A percentile compares a stretch with the other conserved stretches of the same genome.
These are phyloP conservation scores for Dioscorea cayenensis DNA, from an alignment of 116 monocot genomes.

Conservation along the genomic window DNA sequence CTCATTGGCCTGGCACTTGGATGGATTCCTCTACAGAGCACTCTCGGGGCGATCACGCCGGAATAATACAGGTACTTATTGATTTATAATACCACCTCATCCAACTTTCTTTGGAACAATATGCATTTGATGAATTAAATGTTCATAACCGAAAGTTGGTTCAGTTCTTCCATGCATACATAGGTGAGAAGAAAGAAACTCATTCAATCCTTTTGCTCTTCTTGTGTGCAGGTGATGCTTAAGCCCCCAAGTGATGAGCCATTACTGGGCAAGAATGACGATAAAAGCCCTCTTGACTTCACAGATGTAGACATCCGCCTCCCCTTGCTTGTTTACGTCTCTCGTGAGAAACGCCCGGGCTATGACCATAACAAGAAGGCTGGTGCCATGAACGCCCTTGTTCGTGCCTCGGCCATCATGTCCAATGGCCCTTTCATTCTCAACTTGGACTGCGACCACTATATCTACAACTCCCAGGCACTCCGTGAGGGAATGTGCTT, in stretches of 20 bases:
- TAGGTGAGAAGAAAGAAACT: not conserved
- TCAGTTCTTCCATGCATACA: too few relatives aligned
- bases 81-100: not conserved
- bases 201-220: not conserved
- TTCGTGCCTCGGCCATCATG: slow-evolving; percentile 87
- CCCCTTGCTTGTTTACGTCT: slow-evolving; percentile 79
- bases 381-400: slow-evolving; percentile 91
- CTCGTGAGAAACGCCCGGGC: slow-evolving; percentile 81
- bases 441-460: slow-evolving; percentile 95
- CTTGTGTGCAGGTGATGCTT: slow-evolving; percentile 65
- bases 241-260: slow-evolving; percentile 60
- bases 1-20: slow-evolving; percentile 87
- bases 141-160: too few relatives aligned
- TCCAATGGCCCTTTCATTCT: slow-evolving; percentile 92
- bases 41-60: slow-evolving; percentile 54
- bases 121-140: too few relatives aligned
- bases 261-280: slow-evolving; percentile 20
- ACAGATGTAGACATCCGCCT: slow-evolving; percentile 59
- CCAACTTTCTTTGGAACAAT: not conserved
- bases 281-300: slow-evolving; percentile 39
- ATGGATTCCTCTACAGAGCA: slow-evolving; percentile 31
- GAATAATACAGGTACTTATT: slow-evolving; percentile 54
- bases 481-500: slow-evolving; percentile 88
- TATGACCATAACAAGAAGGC: slow-evolving; percentile 98
- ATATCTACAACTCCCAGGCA: slow-evolving; percentile 80